A percentile compares a stretch with the other conserved stretches of the same genome.
These are phyloP conservation scores for Drosera spatulata DNA, from an alignment of 179 eudicot genomes.

Conservation along the genomic window DNA sequence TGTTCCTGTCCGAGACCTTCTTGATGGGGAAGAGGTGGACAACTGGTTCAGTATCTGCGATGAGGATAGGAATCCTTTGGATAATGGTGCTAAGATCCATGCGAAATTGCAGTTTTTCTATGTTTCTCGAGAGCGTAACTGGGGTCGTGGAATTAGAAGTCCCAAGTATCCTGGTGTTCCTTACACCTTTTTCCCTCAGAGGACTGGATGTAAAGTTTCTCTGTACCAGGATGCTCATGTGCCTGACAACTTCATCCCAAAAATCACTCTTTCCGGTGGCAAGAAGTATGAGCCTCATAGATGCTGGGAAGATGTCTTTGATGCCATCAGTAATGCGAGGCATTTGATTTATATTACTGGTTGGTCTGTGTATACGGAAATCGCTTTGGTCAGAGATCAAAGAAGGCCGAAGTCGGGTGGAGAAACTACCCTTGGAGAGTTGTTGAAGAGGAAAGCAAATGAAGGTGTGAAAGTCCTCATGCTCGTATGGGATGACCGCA, in stretches of 20 bases:
- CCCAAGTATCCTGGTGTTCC: conserved; percentile 42
- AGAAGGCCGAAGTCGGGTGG: conserved; percentile 38
- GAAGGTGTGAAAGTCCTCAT: conserved; percentile 45
- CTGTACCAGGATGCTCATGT: conserved; percentile 48
- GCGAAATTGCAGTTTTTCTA: conserved; percentile 33
- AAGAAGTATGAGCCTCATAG: conserved; percentile 34
- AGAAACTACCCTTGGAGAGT: conserved; percentile 31
- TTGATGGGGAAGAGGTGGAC: conserved; percentile 31
- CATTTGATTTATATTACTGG: too few species aligned
- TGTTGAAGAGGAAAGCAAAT: conserved; percentile 34
- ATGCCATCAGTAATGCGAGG: too few species aligned
- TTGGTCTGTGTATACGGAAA: too few species aligned
- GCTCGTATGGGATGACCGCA: conserved; percentile 56
- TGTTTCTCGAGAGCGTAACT: conserved; percentile 20
- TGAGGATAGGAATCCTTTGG: conserved; percentile 26
- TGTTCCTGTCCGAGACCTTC: conserved; percentile 27
- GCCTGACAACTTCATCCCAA: conserved; percentile 35
- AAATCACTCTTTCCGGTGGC: conserved; percentile 33
- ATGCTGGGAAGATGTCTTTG: too few species aligned
- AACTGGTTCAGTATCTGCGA: conserved; percentile 36
- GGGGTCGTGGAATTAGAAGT: conserved; percentile 30
- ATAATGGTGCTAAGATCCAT: conserved; percentile 35
- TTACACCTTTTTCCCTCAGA: conserved; percentile 32
- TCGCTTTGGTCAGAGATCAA: conserved; percentile 30
- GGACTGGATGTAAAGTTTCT: conserved; percentile 36